These are phyloP conservation scores for Durusdinium trenchii DNA, from an alignment of 73 alveolate genomes.

Conservation along the genomic window DNA sequence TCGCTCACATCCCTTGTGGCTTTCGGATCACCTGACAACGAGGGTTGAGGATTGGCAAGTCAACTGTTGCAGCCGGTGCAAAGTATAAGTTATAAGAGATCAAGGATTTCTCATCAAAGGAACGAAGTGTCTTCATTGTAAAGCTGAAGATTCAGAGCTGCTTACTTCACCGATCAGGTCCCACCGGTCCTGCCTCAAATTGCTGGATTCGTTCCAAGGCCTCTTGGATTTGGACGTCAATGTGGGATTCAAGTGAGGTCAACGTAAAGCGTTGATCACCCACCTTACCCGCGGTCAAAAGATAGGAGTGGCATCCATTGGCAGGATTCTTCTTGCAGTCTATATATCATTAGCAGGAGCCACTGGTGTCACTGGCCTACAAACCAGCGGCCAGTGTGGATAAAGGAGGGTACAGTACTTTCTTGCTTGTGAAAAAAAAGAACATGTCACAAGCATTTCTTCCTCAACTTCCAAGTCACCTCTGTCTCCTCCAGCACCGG, in stretches of 20 bases:
- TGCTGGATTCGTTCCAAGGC: constrained; percentile 49
- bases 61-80: neutral
- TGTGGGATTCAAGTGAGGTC: constrained; percentile 9
- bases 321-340: too few relatives aligned
- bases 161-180: neutral
- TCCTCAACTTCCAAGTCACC: neutral
- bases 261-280: neutral
- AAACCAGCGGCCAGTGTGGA: too few relatives aligned
- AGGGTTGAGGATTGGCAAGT: neutral
- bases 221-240: constrained; percentile 29
- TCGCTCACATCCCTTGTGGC: constrained; percentile 21
- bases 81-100: neutral
- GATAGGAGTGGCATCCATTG: too few relatives aligned
- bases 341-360: too few relatives aligned
- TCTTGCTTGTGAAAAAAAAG: neutral
- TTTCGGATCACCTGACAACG: constrained; percentile 25
- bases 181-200: neutral
- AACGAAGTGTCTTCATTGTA: neutral
- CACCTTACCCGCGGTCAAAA: constrained; percentile 29
- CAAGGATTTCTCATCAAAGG: neutral
- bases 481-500: constrained; percentile 40
- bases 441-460: neutral
- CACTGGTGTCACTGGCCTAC: too few relatives aligned
- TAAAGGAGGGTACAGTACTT: neutral
- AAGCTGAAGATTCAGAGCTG: neutral